phyloP scores from a whole-genome alignment of 768 basidiomycete species.

The Psilocybe cyanescens region DNA sequence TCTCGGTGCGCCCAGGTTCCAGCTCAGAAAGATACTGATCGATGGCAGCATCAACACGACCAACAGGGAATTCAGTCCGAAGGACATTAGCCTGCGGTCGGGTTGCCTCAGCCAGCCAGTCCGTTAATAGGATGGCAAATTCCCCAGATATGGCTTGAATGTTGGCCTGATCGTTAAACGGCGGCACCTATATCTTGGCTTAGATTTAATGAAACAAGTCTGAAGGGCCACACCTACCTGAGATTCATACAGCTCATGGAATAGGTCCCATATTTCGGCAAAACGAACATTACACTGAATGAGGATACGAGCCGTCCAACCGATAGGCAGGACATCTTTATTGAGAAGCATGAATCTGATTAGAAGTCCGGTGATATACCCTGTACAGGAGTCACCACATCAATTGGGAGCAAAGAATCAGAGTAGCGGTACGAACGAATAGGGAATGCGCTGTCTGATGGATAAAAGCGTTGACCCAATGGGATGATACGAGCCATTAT shows the following conservation, averaged over 20 bases:
- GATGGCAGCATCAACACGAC: conserved; percentile 72
- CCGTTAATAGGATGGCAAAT: conserved; percentile 77
- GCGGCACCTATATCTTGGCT: conserved; percentile 59
- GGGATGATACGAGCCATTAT: conserved; percentile 68
- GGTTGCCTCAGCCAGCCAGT: conserved; percentile 81
- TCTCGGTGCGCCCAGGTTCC: conserved; percentile 62
- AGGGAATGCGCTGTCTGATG: conserved; percentile 90
- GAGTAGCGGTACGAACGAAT: conserved; percentile 59
- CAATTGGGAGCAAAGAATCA: conserved; percentile 1
- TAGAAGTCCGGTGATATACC: conserved; percentile 73
- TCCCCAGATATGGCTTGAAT: conserved; percentile 82
- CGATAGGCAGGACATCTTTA: conserved; percentile 59
- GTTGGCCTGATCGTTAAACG: conserved; percentile 80
- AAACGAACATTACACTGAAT: conserved; percentile 83
- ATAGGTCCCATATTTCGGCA: conserved; percentile 81
- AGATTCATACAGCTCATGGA: conserved; percentile 87
- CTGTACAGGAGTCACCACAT: conserved; percentile 45
- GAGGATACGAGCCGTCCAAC: conserved; percentile 84
- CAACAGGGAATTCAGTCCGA: conserved; percentile 75
- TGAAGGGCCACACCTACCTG: conserved; percentile 55
- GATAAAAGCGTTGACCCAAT: conserved; percentile 86
- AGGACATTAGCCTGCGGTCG: conserved; percentile 69
- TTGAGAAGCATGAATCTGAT: conserved; percentile 73
- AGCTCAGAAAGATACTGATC: conserved; percentile 78
- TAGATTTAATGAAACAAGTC: neutral